Conservation (phyloP, 2,329 filamentous ascomycete genomes). For the Fusarium papillatum region DNA sequence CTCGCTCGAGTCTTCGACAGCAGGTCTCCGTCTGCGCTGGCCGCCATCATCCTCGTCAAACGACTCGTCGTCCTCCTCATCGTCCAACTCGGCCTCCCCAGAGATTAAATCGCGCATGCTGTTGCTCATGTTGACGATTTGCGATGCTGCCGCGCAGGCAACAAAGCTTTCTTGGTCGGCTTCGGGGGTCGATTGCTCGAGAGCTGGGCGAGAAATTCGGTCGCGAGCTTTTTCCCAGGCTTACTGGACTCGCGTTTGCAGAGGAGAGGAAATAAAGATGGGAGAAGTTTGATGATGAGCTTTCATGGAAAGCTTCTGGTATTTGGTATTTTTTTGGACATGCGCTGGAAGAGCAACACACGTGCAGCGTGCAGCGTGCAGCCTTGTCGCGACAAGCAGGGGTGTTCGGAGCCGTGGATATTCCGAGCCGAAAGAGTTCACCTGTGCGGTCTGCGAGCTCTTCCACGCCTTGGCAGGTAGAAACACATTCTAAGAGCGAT, state of each 20-base stretch:
- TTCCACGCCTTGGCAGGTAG: background rate
- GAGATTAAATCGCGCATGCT: constrained; percentile 84
- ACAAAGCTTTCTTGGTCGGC: constrained; percentile 37
- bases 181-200: constrained; percentile 22
- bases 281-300: constrained; percentile 18
- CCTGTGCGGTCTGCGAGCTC: background rate
- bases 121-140: constrained; percentile 67
- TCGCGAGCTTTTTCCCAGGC: background rate
- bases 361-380: constrained; percentile 48
- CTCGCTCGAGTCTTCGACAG: constrained; percentile 87
- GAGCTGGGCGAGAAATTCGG: constrained; percentile 1
- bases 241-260: constrained; percentile 4
- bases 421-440: constrained; percentile 17
- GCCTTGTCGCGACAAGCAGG: constrained; percentile 45
- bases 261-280: constrained; percentile 21
- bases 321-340: constrained; percentile 43
- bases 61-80: constrained; percentile 87
- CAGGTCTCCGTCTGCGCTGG: constrained; percentile 56
- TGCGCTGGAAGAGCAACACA: constrained; percentile 40
- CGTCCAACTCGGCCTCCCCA: constrained; percentile 87
- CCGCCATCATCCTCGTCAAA: constrained; percentile 83
- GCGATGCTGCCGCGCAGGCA: constrained; percentile 44
- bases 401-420: constrained; percentile 31
- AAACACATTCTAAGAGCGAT: background rate
- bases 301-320: constrained; percentile 27